Percentiles rank a stretch among this genome's conserved stretches.
phyloP scores from a whole-genome alignment of 176 grass and related monocot species.

The Poa pratensis region DNA sequence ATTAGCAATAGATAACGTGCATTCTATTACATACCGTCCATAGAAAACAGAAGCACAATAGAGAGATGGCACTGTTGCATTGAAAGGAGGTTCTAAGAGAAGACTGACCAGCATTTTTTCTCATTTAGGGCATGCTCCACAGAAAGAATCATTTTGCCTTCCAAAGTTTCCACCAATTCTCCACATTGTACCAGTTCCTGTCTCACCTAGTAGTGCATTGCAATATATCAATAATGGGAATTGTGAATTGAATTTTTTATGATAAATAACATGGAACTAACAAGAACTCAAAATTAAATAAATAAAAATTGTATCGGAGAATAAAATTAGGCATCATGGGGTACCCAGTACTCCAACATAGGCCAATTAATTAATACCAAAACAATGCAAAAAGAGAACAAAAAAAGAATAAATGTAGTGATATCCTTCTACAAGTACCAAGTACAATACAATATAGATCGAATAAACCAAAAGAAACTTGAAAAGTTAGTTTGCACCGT shows the following conservation, averaged over 20 bases:
- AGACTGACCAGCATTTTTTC: constrained; percentile 49
- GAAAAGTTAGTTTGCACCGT: neutral
- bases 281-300: neutral
- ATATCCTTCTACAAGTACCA: neutral
- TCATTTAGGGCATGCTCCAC: constrained; percentile 41
- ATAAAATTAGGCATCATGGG: constrained; percentile 12
- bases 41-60: constrained; percentile 25
- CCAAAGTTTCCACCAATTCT: constrained; percentile 53
- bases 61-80: neutral
- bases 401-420: too few relatives aligned
- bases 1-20: constrained; percentile 19
- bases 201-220: constrained; percentile 39
- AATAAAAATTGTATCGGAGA: neutral
- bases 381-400: neutral
- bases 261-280: constrained; percentile 34
- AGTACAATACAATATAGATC: neutral
- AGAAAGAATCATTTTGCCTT: constrained; percentile 44
- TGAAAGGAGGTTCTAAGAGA: constrained; percentile 28
- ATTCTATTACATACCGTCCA: constrained; percentile 23
- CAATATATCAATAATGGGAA: neutral
- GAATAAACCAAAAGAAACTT: constrained; percentile 9
- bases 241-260: neutral
- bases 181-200: constrained; percentile 56
- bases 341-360: constrained; percentile 14
- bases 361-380: neutral